Evolutionary conservation across 805 yeast species (phyloP), one percentile per base, ranked within the genome.

Genomic region (Ogataea trehaloabstinens): DNA sequence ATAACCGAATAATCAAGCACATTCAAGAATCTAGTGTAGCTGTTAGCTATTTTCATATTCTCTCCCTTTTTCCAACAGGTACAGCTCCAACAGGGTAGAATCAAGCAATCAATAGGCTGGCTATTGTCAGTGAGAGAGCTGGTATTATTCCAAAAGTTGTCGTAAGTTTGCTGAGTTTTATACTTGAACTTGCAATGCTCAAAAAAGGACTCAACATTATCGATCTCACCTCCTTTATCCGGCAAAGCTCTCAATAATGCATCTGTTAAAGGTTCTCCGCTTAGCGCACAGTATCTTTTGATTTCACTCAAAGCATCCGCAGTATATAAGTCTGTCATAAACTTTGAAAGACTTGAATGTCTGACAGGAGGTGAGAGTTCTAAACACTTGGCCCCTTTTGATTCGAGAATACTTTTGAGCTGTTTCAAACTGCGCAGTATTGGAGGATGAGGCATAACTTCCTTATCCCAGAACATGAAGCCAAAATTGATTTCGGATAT

Each of bases 21-120:
- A 55, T 79, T 79, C 55, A 73, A 67, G 52, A 68, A 61, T 19
- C 75, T 67, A 3, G 87, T 80, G 58, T 82, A 82, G 5, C 73
- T 73, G 41, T 66, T 66, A 22, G 67, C 61, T 37, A 67, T 63
- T 4, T 56, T 55, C 34, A 56, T 48, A 17, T 66, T 66, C 16
- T 66, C 66, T 2, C 75, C 75, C 1, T 68, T 49, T 20, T 55
- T 59, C 47, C 73, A 72, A 3, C 74, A 62, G 1, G 71, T 54
- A 1, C 65, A 51, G 13, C 66, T 60, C 66, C 70, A 67, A 4
- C 63, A 70, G 6, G 81, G 80, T 38, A 70, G 55, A 19, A 76
- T 66, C 28, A 74, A 55, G n/a, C 70, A 74, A 52, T 76, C 82
- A 21, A 74, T 60, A 10, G 67, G 68, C 28, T 60, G 53, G 0